phyloP scores from a whole-genome alignment of 2,329 filamentous ascomycete species.

The Aspergillus jensenii region DNA sequence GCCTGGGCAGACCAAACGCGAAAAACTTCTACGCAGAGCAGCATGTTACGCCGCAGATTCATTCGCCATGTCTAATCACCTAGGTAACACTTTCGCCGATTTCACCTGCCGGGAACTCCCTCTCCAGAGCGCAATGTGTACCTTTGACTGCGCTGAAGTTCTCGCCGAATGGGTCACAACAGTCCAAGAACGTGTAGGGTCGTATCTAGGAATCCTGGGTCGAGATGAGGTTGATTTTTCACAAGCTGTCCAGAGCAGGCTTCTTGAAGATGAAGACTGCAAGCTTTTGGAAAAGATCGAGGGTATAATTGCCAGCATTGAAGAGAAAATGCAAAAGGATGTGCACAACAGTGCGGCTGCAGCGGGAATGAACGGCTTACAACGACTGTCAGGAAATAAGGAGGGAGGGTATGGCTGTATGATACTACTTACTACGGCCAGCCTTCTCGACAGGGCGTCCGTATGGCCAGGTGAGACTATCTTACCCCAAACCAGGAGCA shows the following conservation, averaged over 20 bases:
- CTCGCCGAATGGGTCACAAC: constrained; percentile 92
- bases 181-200: constrained; percentile 89
- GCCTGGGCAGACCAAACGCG: constrained; percentile 62
- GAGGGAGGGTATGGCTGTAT: constrained; percentile 79
- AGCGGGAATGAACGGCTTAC: constrained; percentile 51
- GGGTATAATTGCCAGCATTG: constrained; percentile 72
- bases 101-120: constrained; percentile 81
- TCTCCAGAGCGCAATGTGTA: constrained; percentile 85
- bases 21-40: constrained; percentile 88
- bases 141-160: constrained; percentile 91
- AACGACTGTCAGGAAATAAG: constrained; percentile 58
- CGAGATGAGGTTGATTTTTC: constrained; percentile 75
- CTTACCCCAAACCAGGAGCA: not conserved
- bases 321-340: constrained; percentile 71
- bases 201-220: constrained; percentile 82
- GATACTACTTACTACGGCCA: constrained; percentile 78
- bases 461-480: constrained; percentile 79
- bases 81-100: constrained; percentile 82
- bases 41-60: constrained; percentile 94
- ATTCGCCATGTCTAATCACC: constrained; percentile 80
- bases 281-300: constrained; percentile 81
- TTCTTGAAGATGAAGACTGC: constrained; percentile 87
- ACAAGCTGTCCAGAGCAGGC: constrained; percentile 82
- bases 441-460: constrained; percentile 82
- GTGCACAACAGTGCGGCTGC: constrained; percentile 55